A percentile compares a stretch with the other conserved stretches of the same genome.
phyloP scores from a whole-genome alignment of 257 asterid genomes.

The Ilex aquifolium region DNA sequence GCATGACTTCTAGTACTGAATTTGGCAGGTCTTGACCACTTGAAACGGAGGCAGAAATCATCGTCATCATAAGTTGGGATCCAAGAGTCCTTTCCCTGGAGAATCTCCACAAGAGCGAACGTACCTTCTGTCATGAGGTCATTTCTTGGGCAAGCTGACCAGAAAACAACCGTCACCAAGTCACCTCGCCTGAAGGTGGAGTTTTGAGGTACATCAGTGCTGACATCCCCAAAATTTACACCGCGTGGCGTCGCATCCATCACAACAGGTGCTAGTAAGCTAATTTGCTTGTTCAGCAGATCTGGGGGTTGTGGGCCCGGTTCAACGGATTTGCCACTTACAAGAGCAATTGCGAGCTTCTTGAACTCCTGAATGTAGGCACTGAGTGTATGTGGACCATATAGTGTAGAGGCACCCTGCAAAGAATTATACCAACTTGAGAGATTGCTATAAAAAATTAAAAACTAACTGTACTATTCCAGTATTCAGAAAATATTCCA shows the following conservation, averaged over 20 bases:
- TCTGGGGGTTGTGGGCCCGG: slow-evolving; percentile 81
- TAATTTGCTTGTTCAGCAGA: slow-evolving; percentile 65
- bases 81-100: slow-evolving; percentile 58
- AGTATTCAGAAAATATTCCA: too few relatives aligned
- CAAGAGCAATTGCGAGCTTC: slow-evolving; percentile 62
- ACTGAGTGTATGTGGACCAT: slow-evolving; percentile 81
- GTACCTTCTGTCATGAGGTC: slow-evolving; percentile 98
- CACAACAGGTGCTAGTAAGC: slow-evolving; percentile 69
- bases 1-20: slow-evolving; percentile 68
- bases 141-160: slow-evolving; percentile 89
- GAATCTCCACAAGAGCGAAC: slow-evolving; percentile 77
- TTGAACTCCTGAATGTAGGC: slow-evolving; percentile 85
- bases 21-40: slow-evolving; percentile 76
- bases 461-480: too few relatives aligned
- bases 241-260: slow-evolving; percentile 69
- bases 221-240: slow-evolving; percentile 59
- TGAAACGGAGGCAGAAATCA: slow-evolving; percentile 72
- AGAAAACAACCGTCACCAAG: slow-evolving; percentile 63
- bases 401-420: slow-evolving; percentile 92
- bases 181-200: slow-evolving; percentile 59
- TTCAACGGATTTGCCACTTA: slow-evolving; percentile 40
- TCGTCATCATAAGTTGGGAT: slow-evolving; percentile 79
- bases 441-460: too few relatives aligned
- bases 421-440: slow-evolving; percentile 1
- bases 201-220: slow-evolving; percentile 65